Evolutionary conservation across 495 filamentous ascomycete species (phyloP), one percentile per base, ranked within the genome.

Genomic region (Hyaloscypha finlandica): DNA sequence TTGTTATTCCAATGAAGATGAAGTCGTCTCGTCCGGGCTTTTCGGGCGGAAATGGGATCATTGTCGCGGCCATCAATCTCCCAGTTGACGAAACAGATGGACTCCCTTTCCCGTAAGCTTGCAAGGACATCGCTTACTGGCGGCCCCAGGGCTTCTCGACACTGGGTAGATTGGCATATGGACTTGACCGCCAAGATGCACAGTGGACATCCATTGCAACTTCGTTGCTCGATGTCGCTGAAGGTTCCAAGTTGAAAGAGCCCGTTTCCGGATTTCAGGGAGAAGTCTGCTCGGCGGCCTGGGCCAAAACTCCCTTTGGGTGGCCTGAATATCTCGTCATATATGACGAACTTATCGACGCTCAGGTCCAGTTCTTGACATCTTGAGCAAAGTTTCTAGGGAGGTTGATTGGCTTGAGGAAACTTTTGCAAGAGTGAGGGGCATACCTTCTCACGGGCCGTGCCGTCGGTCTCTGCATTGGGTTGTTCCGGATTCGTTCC

Each of bases 41-140:
- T 56, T n/a, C 53, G 8, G n/a, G 19, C 53, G 6, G 53, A 56
- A 30, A 6, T 25, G 5, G 22, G 53, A 56, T 56, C 53, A n/a
- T 56, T 56, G 53, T 56, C 53, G 6, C 53, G 53, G 6, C 53
- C 53, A 29, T 56, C 53, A 56, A 56, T 56, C 53, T 56, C 53
- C 53, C 53, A 56, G 22, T 56, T 56, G 53, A 56, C 53, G 30
- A 56, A 56, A 14, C 53, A 56, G 9, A 56, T 11, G 20, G 53
- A 56, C 22, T 30, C 20, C 20, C 53, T 12, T 32, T 56, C 30
- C 16, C 6, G 22, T 5, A 56, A 29, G 19, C 30, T 32, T 32
- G 20, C 53, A 6, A 56, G 20, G 20, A 56, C 53, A 4, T 25
- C 53, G 9, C 30, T 4, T 25, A 29, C 1, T 29, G n/a, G 22